Base-by-base conservation (phyloP, 768 basidiomycete genomes). In the Mycena rosella region DNA sequence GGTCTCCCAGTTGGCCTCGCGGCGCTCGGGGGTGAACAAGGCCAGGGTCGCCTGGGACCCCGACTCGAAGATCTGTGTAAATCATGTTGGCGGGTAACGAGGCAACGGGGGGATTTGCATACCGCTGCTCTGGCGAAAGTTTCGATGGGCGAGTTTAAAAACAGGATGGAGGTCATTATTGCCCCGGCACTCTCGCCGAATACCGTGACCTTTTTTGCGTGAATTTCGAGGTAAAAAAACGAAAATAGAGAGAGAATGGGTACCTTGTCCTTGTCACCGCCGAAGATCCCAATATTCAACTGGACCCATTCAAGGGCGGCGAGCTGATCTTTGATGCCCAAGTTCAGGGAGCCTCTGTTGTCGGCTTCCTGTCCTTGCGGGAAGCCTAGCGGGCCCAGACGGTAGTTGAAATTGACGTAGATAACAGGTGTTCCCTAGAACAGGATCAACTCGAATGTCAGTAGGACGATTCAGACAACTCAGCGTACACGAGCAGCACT, bases 131-230 rank as follows among this genome's bases (percentile, higher is more conserved):
- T 65, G 4, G 76, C 80, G 26, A 78, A 69, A 20, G 65, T 53
- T 10, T 53, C 47, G 27, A 83, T 45, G 2, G 71, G 66, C 2
- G 79, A 74, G 64, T 79, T 77, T 29, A 84, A 68, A 61, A 77
- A 78, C 5, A 82, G 79, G 59, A 81, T 68, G 1, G 80, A 72
- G 24, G 81, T 82, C 73, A 78, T 79, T 24, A 84, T 82, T 1
- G 86, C 79, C 0, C 87, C 87, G 0, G 86, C 86, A n/a, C 80
- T 83, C 70, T 86, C 79, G 5, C 86, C 86, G 58, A 83, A 82
- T 5, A 82, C 74, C 0, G 84, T 86, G 2, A 87, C 83, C 79
- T 83, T 52, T 9, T 51, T 7, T n/a, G n/a, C 20, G 17, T 52
- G 7, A 24, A 17, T 18, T 55, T 45, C 3, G 54, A 2, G 40